Evolutionary conservation across 345 rosid genomes (phyloP).

Genomic region (Eucalyptus cloeziana): DNA sequence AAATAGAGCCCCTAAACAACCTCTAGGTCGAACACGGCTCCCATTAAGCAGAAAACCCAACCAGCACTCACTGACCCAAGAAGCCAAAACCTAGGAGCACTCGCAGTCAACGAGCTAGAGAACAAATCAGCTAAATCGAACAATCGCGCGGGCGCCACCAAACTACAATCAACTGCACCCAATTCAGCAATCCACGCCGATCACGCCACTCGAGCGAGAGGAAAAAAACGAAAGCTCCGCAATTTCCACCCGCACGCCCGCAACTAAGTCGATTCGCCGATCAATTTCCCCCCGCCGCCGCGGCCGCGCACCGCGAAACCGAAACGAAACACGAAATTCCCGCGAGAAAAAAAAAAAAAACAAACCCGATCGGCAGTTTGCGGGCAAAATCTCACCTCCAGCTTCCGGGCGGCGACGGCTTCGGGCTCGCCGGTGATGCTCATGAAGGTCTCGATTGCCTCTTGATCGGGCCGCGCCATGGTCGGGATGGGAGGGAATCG

Average conservation of each 20-base stretch:
- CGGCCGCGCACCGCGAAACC: background rate
- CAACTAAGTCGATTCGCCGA: background rate
- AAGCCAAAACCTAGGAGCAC: background rate
- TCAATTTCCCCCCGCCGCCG: background rate
- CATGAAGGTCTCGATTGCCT: constrained; percentile 73
- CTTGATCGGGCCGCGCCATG: constrained; percentile 76
- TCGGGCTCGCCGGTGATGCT: constrained; percentile 81
- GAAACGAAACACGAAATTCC: background rate
- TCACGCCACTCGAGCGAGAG: background rate
- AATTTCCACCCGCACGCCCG: background rate
- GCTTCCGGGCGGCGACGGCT: constrained; percentile 50
- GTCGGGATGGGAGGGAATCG: background rate
- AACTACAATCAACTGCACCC: background rate
- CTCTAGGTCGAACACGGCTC: background rate
- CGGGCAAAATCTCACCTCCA: constrained; percentile 36
- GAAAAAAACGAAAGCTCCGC: background rate
- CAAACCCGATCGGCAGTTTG: background rate
- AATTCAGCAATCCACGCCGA: background rate
- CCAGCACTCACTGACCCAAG: background rate
- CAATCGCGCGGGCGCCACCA: background rate
- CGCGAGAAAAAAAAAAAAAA: background rate
- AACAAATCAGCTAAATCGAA: background rate
- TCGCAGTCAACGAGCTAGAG: background rate
- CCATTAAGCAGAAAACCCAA: background rate
- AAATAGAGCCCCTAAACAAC: background rate